Conservation (phyloP, 371 early-diverging fungal genomes). For the Mucor circinelloides region DNA sequence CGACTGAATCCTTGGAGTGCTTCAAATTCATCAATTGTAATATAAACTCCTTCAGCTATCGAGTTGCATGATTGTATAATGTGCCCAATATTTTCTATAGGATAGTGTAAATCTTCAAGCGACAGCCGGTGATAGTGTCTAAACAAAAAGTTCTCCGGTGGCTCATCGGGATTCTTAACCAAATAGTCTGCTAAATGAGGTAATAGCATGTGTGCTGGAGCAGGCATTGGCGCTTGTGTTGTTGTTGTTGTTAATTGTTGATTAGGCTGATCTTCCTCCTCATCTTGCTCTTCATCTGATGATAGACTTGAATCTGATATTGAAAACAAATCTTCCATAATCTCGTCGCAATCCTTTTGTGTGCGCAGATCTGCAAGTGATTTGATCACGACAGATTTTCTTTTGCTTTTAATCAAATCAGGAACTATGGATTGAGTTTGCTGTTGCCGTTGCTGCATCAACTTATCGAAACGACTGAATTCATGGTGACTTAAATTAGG, state of each 20-base stretch:
- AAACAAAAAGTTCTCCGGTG: slow-evolving; percentile 15
- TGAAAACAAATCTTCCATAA: slow-evolving; percentile 1
- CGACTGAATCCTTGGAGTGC: slow-evolving; percentile 46
- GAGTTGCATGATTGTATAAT: not conserved
- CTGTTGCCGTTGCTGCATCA: slow-evolving; percentile 22
- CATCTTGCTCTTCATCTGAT: slow-evolving; percentile 8
- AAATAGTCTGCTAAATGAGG: slow-evolving; percentile 17
- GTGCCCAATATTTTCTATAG: not conserved
- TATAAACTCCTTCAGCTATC: slow-evolving; percentile 21
- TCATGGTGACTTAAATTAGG: slow-evolving; percentile 4
- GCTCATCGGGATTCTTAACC: slow-evolving; percentile 14
- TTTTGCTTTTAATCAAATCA: not conserved
- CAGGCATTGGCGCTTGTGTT: not conserved
- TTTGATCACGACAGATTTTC: not conserved
- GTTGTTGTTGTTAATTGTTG: not conserved
- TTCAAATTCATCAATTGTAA: slow-evolving; percentile 47
- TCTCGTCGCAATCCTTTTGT: slow-evolving; percentile 2
- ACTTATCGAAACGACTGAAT: slow-evolving; percentile 20
- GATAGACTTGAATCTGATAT: not conserved
- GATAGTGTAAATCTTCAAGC: not conserved
- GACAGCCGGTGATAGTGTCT: slow-evolving; percentile 10
- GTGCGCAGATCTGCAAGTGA: not conserved
- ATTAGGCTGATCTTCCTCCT: not conserved
- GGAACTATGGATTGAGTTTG: not conserved
- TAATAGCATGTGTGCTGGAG: slow-evolving; percentile 7